Base-by-base conservation (phyloP, 2,329 filamentous ascomycete genomes). In the Byssoonygena ceratinophila region DNA sequence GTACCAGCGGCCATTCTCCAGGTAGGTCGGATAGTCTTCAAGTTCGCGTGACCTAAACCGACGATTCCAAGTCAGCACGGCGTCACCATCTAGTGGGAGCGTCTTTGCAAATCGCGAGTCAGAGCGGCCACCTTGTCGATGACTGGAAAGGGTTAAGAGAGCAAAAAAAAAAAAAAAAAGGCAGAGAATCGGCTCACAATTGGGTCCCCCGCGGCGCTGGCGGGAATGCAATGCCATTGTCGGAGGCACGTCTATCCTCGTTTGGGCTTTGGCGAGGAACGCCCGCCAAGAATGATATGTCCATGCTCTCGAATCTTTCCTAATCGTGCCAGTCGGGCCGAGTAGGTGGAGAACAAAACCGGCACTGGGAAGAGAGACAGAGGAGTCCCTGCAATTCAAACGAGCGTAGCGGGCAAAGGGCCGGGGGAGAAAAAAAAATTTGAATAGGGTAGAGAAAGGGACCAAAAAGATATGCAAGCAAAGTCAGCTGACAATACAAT, bases 1-100 rank as follows among this genome's bases (percentile, higher is more conserved):
- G 65, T 87, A 91, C 56, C 74, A 74, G 51, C 86, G 78, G 18
- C 80, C 83, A 68, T 89, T 83, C 64, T 86, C 83, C 61, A 78
- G 77, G 59, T 79, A 73, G 57, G 66, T 66, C 7, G 64, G 63
- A 54, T 73, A 68, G 48, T 59, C 63, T 46, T 69, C 49, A 39
- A 51, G 49, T 51, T 51, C 66, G 46, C 62, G 58, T 47, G 62
- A 61, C 57, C 68, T 70, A 59, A 36, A 48, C 25, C 52, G 37
- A 54, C 22, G 46, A 49, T 37, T 14, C 11, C 11, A 18, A 46
- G 36, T 55, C 18, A 45, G 40, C 16, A 54, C 25, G 8, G 22
- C 20, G 47, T 25, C 23, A 22, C 27, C 20, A 32, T n/a, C 45
- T 14, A 23, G 27, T 16, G 11, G 12, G 9, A 40, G 18, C n/a